Evolutionary conservation across 2,329 filamentous ascomycete species (phyloP).

Genomic region (Periconia digitata): DNA sequence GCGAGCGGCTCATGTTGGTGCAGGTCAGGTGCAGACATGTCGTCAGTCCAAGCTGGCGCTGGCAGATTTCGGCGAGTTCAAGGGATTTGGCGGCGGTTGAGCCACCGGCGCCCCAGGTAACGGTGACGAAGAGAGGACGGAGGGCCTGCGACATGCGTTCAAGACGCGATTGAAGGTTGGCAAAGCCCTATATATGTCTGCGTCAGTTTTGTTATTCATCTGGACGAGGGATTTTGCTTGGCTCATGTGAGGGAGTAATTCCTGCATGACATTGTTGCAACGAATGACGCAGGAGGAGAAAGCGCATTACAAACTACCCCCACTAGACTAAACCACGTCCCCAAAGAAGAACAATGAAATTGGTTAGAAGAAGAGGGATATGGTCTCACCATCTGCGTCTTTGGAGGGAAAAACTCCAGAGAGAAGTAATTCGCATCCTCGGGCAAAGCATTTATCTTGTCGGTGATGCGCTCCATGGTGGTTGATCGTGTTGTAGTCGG

Average conservation of each 20-base stretch:
- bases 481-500: no score
- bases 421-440: slow-evolving; percentile 85
- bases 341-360: not conserved
- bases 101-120: slow-evolving; percentile 96
- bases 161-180: slow-evolving; percentile 88
- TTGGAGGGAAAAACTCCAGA: slow-evolving; percentile 98
- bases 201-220: not conserved
- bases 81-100: slow-evolving; percentile 89
- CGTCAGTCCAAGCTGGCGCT: slow-evolving; percentile 86
- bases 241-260: not conserved
- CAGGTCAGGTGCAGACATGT: slow-evolving; percentile 96
- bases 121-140: slow-evolving; percentile 90
- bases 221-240: not conserved
- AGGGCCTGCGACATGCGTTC: slow-evolving; percentile 93
- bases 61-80: slow-evolving; percentile 92
- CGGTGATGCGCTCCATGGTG: slow-evolving; percentile 71
- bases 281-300: no score
- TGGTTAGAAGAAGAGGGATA: slow-evolving; percentile 20
- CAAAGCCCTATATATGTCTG: slow-evolving; percentile 64
- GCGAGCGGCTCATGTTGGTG: slow-evolving; percentile 88
- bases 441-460: slow-evolving; percentile 90
- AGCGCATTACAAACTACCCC: no score
- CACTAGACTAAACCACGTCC: no score
- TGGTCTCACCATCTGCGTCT: slow-evolving; percentile 83
- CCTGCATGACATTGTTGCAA: no score